A percentile compares a stretch with the other conserved stretches of the same genome.
These are phyloP conservation scores for Solanum hybrid DNA, from an alignment of 305 asterid species.

Conservation along the genomic window DNA sequence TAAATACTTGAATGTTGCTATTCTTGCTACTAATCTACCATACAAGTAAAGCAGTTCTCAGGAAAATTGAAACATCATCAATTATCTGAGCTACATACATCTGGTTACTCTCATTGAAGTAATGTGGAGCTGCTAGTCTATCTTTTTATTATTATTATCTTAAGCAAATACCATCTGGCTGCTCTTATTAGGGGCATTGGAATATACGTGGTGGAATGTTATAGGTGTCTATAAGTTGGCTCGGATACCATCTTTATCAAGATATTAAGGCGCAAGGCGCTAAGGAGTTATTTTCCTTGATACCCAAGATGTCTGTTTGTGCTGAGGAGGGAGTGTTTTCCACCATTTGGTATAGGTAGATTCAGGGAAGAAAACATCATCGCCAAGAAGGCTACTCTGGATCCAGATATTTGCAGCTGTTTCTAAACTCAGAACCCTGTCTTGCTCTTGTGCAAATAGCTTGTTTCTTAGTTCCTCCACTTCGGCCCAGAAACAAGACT, in stretches of 20 bases:
- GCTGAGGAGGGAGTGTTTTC: slow-evolving; percentile 54
- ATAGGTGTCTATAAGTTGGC: background rate
- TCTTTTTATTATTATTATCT: background rate
- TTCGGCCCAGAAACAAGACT: slow-evolving; percentile 81
- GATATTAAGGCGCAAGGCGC: background rate
- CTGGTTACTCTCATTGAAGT: background rate
- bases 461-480: slow-evolving; percentile 67
- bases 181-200: background rate
- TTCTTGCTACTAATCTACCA: background rate
- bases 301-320: slow-evolving; percentile 37
- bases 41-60: background rate
- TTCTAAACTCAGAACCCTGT: slow-evolving; percentile 41
- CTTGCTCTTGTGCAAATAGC: slow-evolving; percentile 33
- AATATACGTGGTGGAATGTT: background rate
- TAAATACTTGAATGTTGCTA: background rate
- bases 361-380: slow-evolving; percentile 57
- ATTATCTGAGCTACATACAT: background rate
- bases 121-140: background rate
- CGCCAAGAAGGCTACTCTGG: slow-evolving; percentile 22
- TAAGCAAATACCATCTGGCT: background rate
- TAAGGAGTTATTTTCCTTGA: slow-evolving; percentile 11
- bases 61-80: background rate
- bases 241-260: background rate
- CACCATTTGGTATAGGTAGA: slow-evolving; percentile 81
- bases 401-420: slow-evolving; percentile 37